These are phyloP conservation scores for Boletus rufocinnamomeus DNA, from an alignment of 768 basidiomycete species.

Conservation along the genomic window DNA sequence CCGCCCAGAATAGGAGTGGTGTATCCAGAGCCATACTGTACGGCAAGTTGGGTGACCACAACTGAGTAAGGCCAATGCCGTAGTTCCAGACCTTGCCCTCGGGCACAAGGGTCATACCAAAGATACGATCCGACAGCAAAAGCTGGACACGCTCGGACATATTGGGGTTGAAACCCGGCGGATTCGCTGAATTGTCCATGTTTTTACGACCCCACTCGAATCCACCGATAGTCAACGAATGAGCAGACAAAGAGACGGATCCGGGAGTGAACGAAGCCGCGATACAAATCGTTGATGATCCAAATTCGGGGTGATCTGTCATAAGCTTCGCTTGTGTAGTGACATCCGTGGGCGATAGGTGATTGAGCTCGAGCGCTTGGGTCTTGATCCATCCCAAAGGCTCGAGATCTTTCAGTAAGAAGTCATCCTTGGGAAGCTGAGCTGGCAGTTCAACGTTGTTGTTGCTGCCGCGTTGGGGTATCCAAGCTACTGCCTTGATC, in stretches of 20 bases:
- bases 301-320: slow-evolving; percentile 95
- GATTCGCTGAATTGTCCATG: slow-evolving; percentile 79
- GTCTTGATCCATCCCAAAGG: slow-evolving; percentile 97
- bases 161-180: slow-evolving; percentile 94
- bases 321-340: slow-evolving; percentile 95
- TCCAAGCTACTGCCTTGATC: slow-evolving; percentile 96
- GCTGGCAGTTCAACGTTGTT: slow-evolving; percentile 89
- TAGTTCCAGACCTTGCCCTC: slow-evolving; percentile 98
- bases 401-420: slow-evolving; percentile 92
- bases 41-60: slow-evolving; percentile 81
- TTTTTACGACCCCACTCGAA: slow-evolving; percentile 99
- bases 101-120: slow-evolving; percentile 94
- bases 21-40: slow-evolving; percentile 89
- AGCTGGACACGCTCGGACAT: slow-evolving; percentile 97
- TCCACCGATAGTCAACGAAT: slow-evolving; percentile 85
- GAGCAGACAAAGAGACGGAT: slow-evolving; percentile 92
- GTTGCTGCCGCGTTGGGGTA: slow-evolving; percentile 97
- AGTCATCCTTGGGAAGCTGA: slow-evolving; percentile 92
- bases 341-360: slow-evolving; percentile 91
- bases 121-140: slow-evolving; percentile 89
- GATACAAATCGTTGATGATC: slow-evolving; percentile 90
- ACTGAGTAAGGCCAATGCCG: slow-evolving; percentile 88
- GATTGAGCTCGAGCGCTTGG: slow-evolving; percentile 88
- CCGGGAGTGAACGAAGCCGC: slow-evolving; percentile 97
- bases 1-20: slow-evolving; percentile 95